Evolutionary conservation across 768 basidiomycete species (phyloP).

Genomic region (Guyanaporus albipodus): DNA sequence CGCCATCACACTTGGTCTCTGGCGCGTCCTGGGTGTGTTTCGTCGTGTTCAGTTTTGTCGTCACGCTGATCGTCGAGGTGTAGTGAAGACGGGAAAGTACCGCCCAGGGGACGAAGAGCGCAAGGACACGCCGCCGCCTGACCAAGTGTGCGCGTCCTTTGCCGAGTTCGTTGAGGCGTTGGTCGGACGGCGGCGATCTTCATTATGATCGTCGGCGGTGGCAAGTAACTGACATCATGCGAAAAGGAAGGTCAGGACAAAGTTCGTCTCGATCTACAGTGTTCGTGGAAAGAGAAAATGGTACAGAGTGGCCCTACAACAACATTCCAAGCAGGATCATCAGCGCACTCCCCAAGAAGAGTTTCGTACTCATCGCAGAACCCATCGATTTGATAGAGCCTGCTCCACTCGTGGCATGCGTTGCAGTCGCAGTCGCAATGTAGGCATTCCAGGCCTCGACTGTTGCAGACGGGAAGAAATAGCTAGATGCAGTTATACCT

Average conservation of each 20-base stretch:
- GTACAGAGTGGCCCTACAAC: background rate
- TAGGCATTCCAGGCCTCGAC: constrained; percentile 55
- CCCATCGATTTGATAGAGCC: background rate
- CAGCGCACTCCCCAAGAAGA: background rate
- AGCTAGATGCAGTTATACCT: constrained; percentile 45
- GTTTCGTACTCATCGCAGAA: background rate
- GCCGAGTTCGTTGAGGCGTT: constrained; percentile 51
- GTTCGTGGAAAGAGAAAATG: background rate
- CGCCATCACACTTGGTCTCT: constrained; percentile 54
- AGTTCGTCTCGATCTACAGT: background rate
- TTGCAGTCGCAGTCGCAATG: constrained; percentile 37
- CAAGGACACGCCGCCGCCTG: constrained; percentile 39
- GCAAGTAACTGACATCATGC: background rate
- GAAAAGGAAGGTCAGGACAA: constrained; percentile 10
- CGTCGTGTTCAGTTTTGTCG: constrained; percentile 8
- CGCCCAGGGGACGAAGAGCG: constrained; percentile 52
- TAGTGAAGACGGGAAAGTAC: constrained; percentile 70
- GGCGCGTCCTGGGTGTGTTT: constrained; percentile 57
- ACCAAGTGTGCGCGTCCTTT: constrained; percentile 53
- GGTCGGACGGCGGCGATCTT: constrained; percentile 6
- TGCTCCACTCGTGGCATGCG: background rate
- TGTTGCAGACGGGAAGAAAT: constrained; percentile 52
- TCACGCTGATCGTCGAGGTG: background rate
- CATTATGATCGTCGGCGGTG: background rate
- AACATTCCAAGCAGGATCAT: background rate